Percentiles rank a stretch among this genome's conserved stretches.
Conservation (phyloP, 192 early-diverging fungal genomes). For the Coemansia sp. region DNA sequence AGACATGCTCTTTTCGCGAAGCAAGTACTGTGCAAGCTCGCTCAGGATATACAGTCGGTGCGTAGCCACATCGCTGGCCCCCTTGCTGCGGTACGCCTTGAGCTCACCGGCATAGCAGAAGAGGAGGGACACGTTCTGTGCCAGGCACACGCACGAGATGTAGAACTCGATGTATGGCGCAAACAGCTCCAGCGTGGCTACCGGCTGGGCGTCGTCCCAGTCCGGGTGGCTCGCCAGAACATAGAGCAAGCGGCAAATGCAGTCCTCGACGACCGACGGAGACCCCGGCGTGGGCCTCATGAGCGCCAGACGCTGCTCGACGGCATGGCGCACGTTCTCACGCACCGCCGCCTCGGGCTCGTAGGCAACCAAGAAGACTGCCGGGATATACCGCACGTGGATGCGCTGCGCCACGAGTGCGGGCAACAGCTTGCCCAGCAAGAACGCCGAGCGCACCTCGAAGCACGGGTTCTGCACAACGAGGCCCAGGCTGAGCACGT, state of each 20-base stretch:
- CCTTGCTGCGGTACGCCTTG: slow-evolving; percentile 67
- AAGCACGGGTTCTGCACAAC: slow-evolving; percentile 76
- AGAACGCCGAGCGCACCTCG: slow-evolving; percentile 75
- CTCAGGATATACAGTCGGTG: slow-evolving; percentile 80
- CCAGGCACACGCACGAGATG: slow-evolving; percentile 72
- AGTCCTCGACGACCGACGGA: slow-evolving; percentile 62
- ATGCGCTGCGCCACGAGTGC: slow-evolving; percentile 64
- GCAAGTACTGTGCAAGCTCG: slow-evolving; percentile 81
- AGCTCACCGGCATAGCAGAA: slow-evolving; percentile 75
- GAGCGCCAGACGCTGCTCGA: slow-evolving; percentile 62
- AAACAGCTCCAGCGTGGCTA: slow-evolving; percentile 52
- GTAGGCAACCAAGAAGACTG: slow-evolving; percentile 81
- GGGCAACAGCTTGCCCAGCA: slow-evolving; percentile 70
- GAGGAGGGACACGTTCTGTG: slow-evolving; percentile 85
- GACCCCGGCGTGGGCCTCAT: slow-evolving; percentile 42
- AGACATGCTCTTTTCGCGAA: slow-evolving; percentile 74
- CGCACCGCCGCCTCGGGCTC: slow-evolving; percentile 79
- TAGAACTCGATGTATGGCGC: slow-evolving; percentile 86
- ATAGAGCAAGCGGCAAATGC: slow-evolving; percentile 68
- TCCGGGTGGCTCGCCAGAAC: slow-evolving; percentile 87
- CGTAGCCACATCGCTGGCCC: slow-evolving; percentile 16
- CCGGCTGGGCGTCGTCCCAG: slow-evolving; percentile 60
- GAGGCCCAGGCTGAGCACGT: slow-evolving; percentile 66
- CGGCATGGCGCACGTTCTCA: slow-evolving; percentile 62
- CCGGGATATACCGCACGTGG: slow-evolving; percentile 69